A percentile compares a stretch with the other conserved stretches of the same genome.
Evolutionary conservation across 352 stramenopile species (phyloP).

Genomic region (Hyaloperonospora brassicae): DNA sequence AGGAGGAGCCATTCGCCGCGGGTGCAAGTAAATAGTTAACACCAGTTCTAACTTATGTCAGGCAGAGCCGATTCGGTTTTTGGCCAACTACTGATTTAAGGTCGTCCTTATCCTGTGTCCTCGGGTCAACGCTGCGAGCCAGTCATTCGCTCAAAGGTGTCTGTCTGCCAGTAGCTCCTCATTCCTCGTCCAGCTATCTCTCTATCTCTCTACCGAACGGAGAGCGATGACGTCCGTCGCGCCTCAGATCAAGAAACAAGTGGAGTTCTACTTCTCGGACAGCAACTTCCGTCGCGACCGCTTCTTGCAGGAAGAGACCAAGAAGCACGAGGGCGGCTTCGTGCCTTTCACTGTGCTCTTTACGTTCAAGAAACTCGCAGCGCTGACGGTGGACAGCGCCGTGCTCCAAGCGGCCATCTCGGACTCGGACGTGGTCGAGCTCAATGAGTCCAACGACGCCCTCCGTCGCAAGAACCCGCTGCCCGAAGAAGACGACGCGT

Average conservation of each 20-base stretch:
- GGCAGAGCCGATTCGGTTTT: neutral
- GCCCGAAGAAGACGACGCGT: conserved; percentile 51
- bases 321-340: conserved; percentile 76
- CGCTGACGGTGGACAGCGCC: conserved; percentile 64
- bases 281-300: conserved; percentile 89
- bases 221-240: conserved; percentile 49
- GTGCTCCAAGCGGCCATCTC: conserved; percentile 63
- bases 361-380: conserved; percentile 88
- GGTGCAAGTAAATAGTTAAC: too few species aligned
- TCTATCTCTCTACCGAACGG: neutral
- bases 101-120: conserved; percentile 1
- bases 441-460: conserved; percentile 69
- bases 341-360: conserved; percentile 82
- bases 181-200: conserved; percentile 10
- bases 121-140: conserved; percentile 17
- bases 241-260: conserved; percentile 82
- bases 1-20: too few species aligned
- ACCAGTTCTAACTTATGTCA: too few species aligned
- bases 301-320: conserved; percentile 82
- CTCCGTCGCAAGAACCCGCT: conserved; percentile 70
- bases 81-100: neutral
- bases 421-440: conserved; percentile 67
- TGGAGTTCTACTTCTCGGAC: conserved; percentile 91
- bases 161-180: conserved; percentile 1
- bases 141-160: conserved; percentile 19